These are phyloP conservation scores for Syzygium malaccense DNA, from an alignment of 441 rosid species.

Conservation along the genomic window DNA sequence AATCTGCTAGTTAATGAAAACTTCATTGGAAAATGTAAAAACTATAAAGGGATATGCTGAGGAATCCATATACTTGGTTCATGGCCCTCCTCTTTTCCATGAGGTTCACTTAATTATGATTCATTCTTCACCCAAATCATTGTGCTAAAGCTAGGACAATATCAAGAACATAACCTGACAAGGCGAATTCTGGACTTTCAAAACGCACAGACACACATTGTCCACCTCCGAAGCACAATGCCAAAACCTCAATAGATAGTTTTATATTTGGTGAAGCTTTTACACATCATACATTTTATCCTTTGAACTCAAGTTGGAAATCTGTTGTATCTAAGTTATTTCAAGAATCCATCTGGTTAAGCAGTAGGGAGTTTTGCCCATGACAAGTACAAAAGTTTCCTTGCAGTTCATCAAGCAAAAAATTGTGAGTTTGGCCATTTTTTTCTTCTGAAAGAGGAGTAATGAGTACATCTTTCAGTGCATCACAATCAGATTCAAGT, in stretches of 20 bases:
- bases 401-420: background rate
- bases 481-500: background rate
- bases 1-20: background rate
- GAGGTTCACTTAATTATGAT: background rate
- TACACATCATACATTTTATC: background rate
- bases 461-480: background rate
- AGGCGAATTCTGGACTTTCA: background rate
- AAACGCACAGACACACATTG: background rate
- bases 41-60: background rate
- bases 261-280: background rate
- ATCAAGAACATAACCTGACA: background rate
- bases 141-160: background rate
- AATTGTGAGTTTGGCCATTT: background rate
- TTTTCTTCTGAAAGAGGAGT: background rate
- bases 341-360: background rate
- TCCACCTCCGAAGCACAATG: background rate
- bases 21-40: background rate
- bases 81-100: background rate
- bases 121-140: background rate
- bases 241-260: fast-evolving
- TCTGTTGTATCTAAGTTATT: background rate
- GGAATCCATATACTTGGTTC: background rate
- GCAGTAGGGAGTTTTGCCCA: background rate
- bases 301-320: background rate
- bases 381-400: background rate